phyloP scores from a whole-genome alignment of 1,139 yeast species.

The Pneumocystis wakefieldiae region DNA sequence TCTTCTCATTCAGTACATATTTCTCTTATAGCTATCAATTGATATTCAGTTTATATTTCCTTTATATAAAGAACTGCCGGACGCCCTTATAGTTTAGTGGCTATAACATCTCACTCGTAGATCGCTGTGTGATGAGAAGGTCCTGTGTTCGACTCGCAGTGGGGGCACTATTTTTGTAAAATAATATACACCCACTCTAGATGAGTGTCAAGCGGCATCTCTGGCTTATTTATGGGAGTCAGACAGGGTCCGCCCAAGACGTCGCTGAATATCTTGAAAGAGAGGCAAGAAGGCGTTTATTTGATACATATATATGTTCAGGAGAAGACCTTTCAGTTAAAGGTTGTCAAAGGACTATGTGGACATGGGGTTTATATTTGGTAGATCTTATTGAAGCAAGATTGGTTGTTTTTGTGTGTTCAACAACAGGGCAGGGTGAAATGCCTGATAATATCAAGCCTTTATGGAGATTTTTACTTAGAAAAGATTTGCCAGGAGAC shows the following conservation, averaged over 20 bases:
- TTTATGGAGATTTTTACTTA: conserved; percentile 61
- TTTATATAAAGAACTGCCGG: too few species aligned
- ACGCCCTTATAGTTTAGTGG: background rate
- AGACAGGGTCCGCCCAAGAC: conserved; percentile 85
- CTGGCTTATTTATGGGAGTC: conserved; percentile 73
- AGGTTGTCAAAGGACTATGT: conserved; percentile 3
- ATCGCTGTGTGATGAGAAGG: background rate
- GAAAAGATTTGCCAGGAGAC: conserved; percentile 43
- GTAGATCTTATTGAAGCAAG: conserved; percentile 30
- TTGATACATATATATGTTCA: conserved; percentile 37
- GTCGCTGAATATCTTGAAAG: conserved; percentile 53
- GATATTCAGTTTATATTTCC: too few species aligned
- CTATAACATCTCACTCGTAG: background rate
- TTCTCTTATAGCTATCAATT: too few species aligned
- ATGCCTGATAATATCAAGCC: conserved; percentile 59
- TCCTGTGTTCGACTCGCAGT: conserved; percentile 1
- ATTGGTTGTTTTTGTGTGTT: conserved; percentile 51
- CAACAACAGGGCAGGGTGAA: conserved; percentile 95
- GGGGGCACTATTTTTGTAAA: background rate
- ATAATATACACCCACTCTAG: too few species aligned
- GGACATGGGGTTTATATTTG: conserved; percentile 17
- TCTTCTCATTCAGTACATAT: background rate
- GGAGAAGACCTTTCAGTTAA: conserved; percentile 48
- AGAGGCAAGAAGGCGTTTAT: conserved; percentile 41
- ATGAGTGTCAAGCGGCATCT: conserved; percentile 17